Evolutionary conservation across 768 basidiomycete species (phyloP), one percentile per base, ranked within the genome.

Genomic region (Neoboletus magnificus): DNA sequence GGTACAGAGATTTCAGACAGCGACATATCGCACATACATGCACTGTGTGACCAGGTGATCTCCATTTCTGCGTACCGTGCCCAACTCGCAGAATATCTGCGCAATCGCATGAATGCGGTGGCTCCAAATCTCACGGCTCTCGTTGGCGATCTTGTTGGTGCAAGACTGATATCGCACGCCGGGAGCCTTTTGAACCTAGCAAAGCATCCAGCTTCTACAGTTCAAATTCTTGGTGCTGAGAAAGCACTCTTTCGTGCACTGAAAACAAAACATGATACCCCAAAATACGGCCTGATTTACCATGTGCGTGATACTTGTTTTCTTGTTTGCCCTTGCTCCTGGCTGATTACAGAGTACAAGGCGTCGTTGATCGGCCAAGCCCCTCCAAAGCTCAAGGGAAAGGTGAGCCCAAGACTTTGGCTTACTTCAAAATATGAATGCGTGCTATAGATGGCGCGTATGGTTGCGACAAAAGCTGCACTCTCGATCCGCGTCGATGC

Each of bases 231-330:
- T 22, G 86, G 86, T 55, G 87, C 87, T 13, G 86, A 89, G 72
- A 89, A 89, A 71, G 86, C 86, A 15, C 76, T 89, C 25, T 89
- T 89, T 78, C 76, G 87, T 50, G 87, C 86, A 3, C 71, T 89
- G 54, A 89, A 89, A 73, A 87, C 87, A 30, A 89, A 89, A 67
- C 87, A 98, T 60, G 96, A 98, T 76, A 98, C 96, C 57, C 95
- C 96, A 25, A 99, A 99, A 77, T 98, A 99, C 68, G 97, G 97
- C 58, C 79, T 98, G n/a, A 98, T 99, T 64, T 99, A 98, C 75
- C 97, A 98, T 76, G 92, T 90, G 71, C 36, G 83, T 76, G 13
- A 22, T 20, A n/a, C 33, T 29, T 22, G 12, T 54, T 49, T 55
- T 29, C 2, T 35, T 35, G 30, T n/a, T 50, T 39, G n/a, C 36